phyloP scores from a whole-genome alignment of 2,329 filamentous ascomycete genomes.

The Penicillium concentricum region DNA sequence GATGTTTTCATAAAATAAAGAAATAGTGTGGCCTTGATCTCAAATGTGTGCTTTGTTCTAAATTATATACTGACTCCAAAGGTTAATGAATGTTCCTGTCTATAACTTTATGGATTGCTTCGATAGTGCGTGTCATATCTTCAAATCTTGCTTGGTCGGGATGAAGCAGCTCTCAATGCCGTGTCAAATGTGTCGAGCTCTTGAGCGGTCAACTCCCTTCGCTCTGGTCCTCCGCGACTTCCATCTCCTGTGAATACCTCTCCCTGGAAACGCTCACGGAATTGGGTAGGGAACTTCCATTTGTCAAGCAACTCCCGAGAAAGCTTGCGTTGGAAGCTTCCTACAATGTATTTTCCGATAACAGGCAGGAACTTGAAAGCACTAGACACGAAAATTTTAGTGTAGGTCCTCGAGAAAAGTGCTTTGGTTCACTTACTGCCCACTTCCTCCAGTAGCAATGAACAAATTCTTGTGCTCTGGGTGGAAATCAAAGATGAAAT shows the following conservation, averaged over 20 bases:
- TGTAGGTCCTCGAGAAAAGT: no score
- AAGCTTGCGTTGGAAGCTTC: conserved; percentile 50
- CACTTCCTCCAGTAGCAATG: conserved; percentile 27
- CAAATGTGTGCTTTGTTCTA: background rate
- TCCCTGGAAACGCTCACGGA: conserved; percentile 14
- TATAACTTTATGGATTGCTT: background rate
- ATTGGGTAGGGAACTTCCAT: conserved; percentile 48
- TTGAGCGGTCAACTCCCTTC: conserved; percentile 24
- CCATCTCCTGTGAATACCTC: conserved; percentile 28
- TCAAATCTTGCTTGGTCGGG: conserved; percentile 27
- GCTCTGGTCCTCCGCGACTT: conserved; percentile 32
- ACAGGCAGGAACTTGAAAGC: conserved; percentile 65
- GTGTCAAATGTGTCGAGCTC: conserved; percentile 17
- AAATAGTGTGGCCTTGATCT: background rate
- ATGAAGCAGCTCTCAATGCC: conserved; percentile 19
- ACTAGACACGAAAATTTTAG: conserved; percentile 20
- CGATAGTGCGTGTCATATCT: background rate
- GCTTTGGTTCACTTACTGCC: conserved; percentile 25
- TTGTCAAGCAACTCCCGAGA: conserved; percentile 58
- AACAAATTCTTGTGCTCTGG: conserved; percentile 50
- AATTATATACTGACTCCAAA: background rate
- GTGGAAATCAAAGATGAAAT: conserved; percentile 68
- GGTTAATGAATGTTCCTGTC: background rate
- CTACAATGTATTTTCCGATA: conserved; percentile 61
- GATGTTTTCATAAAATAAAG: no score